A percentile compares a stretch with the other conserved stretches of the same genome.
Evolutionary conservation across 140 eudicot species (phyloP).

Genomic region (Bidens hawaiensis): DNA sequence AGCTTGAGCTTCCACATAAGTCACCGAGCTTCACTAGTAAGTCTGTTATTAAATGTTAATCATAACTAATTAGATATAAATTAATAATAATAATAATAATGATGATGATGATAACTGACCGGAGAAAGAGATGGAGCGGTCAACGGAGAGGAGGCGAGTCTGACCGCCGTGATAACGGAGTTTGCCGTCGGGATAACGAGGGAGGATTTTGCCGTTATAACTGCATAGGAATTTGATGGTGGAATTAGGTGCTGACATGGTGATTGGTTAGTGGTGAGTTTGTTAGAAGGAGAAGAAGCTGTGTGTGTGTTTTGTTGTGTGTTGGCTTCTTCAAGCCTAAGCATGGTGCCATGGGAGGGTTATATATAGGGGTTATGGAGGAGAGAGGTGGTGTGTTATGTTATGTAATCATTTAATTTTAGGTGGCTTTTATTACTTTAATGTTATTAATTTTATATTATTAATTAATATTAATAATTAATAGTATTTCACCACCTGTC

Average conservation of each 20-base stretch:
- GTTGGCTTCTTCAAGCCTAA: constrained; percentile 47
- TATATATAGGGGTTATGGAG: constrained; percentile 39
- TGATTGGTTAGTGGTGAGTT: not conserved
- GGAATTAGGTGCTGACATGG: constrained; percentile 43
- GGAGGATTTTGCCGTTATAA: constrained; percentile 59
- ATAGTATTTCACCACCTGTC: no score
- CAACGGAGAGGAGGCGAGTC: constrained; percentile 51
- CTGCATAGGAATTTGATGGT: constrained; percentile 53
- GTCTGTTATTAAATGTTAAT: constrained; percentile 38
- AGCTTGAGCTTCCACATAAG: constrained; percentile 63
- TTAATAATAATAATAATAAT: not conserved
- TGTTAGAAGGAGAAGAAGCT: constrained; percentile 14
- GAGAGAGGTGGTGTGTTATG: not conserved
- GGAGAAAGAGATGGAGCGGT: constrained; percentile 65
- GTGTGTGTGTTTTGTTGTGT: not conserved
- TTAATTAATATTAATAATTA: no score
- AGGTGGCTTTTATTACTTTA: no score
- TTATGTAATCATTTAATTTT: no score
- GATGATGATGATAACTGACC: constrained; percentile 43
- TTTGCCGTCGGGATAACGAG: constrained; percentile 54
- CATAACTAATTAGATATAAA: not conserved
- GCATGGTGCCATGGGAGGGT: constrained; percentile 17
- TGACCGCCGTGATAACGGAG: constrained; percentile 68
- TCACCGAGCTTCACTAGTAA: constrained; percentile 57
- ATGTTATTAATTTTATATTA: no score